Evolutionary conservation across 2,329 filamentous ascomycete genomes (phyloP).

Genomic region (Triangularia verruculosa): DNA sequence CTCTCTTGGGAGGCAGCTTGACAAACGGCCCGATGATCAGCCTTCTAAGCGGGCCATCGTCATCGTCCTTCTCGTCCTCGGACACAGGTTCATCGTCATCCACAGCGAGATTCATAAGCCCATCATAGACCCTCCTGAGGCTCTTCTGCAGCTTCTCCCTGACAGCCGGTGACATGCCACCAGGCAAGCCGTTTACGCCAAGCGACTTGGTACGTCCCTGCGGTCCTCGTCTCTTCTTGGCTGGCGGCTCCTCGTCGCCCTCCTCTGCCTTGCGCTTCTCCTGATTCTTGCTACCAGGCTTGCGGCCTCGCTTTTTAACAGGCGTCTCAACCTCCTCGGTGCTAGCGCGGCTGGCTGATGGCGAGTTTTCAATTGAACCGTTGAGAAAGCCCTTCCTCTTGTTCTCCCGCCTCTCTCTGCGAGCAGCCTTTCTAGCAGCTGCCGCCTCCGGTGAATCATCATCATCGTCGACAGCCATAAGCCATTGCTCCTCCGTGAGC

Average conservation of each 20-base stretch:
- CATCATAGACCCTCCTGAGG: slow-evolving; percentile 72
- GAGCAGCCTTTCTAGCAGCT: slow-evolving; percentile 82
- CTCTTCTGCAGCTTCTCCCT: slow-evolving; percentile 77
- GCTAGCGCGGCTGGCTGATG: slow-evolving; percentile 73
- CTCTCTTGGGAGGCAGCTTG: slow-evolving; percentile 81
- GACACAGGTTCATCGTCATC: slow-evolving; percentile 59
- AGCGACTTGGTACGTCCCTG: slow-evolving; percentile 66
- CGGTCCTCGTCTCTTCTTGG: slow-evolving; percentile 74
- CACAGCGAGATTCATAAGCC: slow-evolving; percentile 80
- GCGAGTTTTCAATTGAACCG: slow-evolving; percentile 62
- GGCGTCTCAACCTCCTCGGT: slow-evolving; percentile 75
- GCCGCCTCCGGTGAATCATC: slow-evolving; percentile 93
- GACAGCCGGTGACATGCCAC: slow-evolving; percentile 64
- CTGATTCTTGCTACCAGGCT: slow-evolving; percentile 62
- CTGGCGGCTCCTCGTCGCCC: slow-evolving; percentile 70
- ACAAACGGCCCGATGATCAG: slow-evolving; percentile 93
- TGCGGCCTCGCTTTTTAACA: slow-evolving; percentile 81
- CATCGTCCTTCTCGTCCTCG: slow-evolving; percentile 46
- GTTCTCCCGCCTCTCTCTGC: slow-evolving; percentile 72
- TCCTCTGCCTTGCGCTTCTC: slow-evolving; percentile 90
- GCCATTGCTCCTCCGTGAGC: slow-evolving; percentile 97
- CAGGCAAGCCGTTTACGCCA: slow-evolving; percentile 39
- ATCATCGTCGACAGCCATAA: slow-evolving; percentile 95
- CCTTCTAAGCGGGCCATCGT: slow-evolving; percentile 61
- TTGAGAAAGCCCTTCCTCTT: slow-evolving; percentile 52